Conservation (phyloP, 148 eudicot genomes). For the Silene conica region DNA sequence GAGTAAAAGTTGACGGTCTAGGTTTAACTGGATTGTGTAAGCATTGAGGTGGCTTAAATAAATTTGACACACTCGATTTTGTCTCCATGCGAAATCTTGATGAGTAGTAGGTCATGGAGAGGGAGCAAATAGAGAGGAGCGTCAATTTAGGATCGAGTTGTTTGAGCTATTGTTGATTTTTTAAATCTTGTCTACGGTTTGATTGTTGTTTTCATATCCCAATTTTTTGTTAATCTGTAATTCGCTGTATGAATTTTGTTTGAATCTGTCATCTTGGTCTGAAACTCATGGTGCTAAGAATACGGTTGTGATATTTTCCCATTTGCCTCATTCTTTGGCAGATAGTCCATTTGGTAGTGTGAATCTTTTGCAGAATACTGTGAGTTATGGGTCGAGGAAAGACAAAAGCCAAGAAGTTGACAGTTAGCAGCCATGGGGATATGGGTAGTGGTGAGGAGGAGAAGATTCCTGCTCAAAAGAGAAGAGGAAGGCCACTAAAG, state of each 20-base stretch:
- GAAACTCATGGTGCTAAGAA: not conserved
- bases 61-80: no score
- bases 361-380: conserved; percentile 10
- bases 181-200: conserved; percentile 1
- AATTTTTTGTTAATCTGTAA: not conserved
- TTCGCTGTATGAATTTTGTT: not conserved
- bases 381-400: conserved; percentile 70
- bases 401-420: conserved; percentile 73
- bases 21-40: no score
- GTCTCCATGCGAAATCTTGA: no score
- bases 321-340: conserved; percentile 10
- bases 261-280: not conserved
- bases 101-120: no score
- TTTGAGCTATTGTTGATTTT: conserved; percentile 9
- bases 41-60: no score
- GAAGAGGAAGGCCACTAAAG: conserved; percentile 85
- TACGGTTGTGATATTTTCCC: not conserved
- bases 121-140: no score
- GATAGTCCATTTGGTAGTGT: conserved; percentile 22
- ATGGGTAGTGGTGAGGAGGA: conserved; percentile 78
- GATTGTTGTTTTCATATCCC: not conserved
- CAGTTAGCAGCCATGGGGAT: conserved; percentile 53
- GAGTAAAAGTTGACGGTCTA: no score
- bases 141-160: not conserved
- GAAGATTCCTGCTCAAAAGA: conserved; percentile 73